Conservation (phyloP, 805 yeast genomes). For the Kregervanrija delftensis region DNA sequence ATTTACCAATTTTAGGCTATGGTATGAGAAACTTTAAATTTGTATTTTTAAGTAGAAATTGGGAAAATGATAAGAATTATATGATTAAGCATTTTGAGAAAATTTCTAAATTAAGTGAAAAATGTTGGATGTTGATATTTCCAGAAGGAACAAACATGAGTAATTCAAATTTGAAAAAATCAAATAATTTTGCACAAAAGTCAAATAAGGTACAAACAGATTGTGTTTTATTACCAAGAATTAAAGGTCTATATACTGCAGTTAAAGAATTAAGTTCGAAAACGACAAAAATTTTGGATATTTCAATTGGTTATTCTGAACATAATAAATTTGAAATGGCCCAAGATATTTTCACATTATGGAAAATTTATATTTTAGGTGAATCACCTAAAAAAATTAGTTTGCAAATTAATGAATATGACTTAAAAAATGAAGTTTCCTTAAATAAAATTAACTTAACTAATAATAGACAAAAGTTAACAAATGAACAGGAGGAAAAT, state of each 20-base stretch:
- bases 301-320: conserved; percentile 79
- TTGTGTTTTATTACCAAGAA: conserved; percentile 66
- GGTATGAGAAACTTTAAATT: conserved; percentile 81
- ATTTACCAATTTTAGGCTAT: conserved; percentile 70
- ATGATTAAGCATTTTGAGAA: conserved; percentile 49
- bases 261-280: conserved; percentile 49
- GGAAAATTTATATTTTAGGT: conserved; percentile 59
- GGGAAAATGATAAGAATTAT: conserved; percentile 67
- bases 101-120: conserved; percentile 32
- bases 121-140: conserved; percentile 64
- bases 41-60: conserved; percentile 74
- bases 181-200: conserved; percentile 51
- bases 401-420: conserved; percentile 55
- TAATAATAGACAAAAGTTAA: conserved; percentile 35
- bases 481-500: conserved; percentile 32
- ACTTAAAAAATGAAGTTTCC: conserved; percentile 27
- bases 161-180: conserved; percentile 50
- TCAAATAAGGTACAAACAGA: conserved; percentile 38
- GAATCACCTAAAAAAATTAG: conserved; percentile 62
- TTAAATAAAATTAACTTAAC: conserved; percentile 26
- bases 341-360: conserved; percentile 67
- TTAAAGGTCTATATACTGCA: conserved; percentile 68
- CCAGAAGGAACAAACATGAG: conserved; percentile 95
- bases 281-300: conserved; percentile 62
- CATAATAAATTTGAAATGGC: conserved; percentile 59